These are phyloP conservation scores for Picochlorum sp. DNA, from an alignment of 139 green algal genomes.

Conservation along the genomic window DNA sequence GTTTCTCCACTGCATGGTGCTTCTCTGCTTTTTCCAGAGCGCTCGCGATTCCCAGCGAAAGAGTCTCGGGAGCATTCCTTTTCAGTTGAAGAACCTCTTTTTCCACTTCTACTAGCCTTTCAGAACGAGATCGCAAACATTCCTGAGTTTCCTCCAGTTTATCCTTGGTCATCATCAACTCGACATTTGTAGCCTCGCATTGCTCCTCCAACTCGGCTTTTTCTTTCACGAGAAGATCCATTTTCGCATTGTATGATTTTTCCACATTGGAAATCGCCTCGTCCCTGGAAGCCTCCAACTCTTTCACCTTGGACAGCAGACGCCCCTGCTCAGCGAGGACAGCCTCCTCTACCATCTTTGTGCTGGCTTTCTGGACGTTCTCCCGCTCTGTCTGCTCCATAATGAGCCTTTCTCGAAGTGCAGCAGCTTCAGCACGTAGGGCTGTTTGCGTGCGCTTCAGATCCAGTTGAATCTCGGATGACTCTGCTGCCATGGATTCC, in stretches of 20 bases:
- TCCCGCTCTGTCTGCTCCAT: conserved; percentile 2
- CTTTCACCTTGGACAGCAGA: neutral
- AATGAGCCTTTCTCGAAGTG: conserved; percentile 1
- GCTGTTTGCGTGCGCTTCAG: conserved; percentile 1
- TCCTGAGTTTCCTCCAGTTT: too few species aligned
- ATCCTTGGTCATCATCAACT: too few species aligned
- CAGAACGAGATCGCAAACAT: too few species aligned
- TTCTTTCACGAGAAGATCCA: conserved; percentile 10
- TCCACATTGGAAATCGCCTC: conserved; percentile 1
- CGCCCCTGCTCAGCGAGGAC: neutral
- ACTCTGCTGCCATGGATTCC: conserved; percentile 5
- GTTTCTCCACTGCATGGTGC: neutral
- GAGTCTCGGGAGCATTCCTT: too few species aligned
- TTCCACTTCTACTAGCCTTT: too few species aligned
- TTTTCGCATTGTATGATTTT: conserved; percentile 3
- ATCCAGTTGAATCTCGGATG: conserved; percentile 6
- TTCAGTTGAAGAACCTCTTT: too few species aligned
- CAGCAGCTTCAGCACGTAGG: neutral
- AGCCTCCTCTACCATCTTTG: neutral
- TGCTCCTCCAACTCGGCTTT: too few species aligned
- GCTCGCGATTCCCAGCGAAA: neutral
- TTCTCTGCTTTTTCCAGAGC: neutral
- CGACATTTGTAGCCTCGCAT: too few species aligned
- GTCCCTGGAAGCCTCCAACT: neutral
- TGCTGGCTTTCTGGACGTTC: neutral